Conservation (phyloP, 441 rosid genomes). For the Geranium incanum region DNA sequence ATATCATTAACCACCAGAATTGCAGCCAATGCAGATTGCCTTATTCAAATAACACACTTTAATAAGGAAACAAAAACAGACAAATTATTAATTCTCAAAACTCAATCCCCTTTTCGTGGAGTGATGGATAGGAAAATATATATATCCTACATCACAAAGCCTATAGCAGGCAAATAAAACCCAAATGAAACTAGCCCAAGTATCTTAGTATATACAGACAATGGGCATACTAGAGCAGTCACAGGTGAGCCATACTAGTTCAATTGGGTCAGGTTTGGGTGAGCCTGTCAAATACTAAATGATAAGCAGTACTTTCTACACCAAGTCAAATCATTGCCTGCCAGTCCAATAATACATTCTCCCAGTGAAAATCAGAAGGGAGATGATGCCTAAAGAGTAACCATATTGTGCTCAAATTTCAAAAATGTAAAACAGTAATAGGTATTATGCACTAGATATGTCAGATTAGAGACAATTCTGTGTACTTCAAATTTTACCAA, state of each 20-base stretch:
- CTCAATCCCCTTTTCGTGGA: background rate
- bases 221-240: background rate
- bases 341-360: background rate
- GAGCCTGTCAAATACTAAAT: background rate
- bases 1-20: background rate
- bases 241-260: background rate
- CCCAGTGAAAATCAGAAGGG: background rate
- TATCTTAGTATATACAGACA: background rate
- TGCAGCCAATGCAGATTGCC: background rate
- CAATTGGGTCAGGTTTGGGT: background rate
- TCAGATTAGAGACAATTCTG: background rate
- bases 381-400: background rate
- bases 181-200: background rate
- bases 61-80: background rate
- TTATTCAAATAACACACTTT: background rate
- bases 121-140: background rate
- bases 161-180: background rate
- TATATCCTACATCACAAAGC: background rate
- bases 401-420: background rate
- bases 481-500: background rate
- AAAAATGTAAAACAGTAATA: background rate
- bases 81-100: background rate
- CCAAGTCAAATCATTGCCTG: background rate
- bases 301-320: background rate
- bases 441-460: background rate